phyloP scores from a whole-genome alignment of 2,329 filamentous ascomycete genomes.

The Colletotrichum falcatum region DNA sequence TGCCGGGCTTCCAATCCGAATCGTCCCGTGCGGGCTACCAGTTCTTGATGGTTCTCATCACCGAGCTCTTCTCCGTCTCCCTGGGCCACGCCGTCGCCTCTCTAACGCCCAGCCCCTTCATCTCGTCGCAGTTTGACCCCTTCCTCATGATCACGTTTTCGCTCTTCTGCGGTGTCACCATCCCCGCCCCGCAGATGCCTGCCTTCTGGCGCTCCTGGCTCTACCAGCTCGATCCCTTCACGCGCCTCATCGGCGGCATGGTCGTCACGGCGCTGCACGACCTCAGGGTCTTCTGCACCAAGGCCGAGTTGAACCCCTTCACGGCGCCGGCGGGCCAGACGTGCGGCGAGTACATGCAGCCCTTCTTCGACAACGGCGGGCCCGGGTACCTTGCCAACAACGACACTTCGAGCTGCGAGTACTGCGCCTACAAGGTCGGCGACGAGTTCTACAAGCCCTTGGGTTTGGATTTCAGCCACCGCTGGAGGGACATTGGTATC shows the following conservation, averaged over 20 bases:
- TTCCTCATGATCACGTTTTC: constrained; percentile 86
- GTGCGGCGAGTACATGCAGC: constrained; percentile 80
- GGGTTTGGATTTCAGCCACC: constrained; percentile 72
- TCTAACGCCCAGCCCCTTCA: constrained; percentile 81
- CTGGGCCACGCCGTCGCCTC: constrained; percentile 82
- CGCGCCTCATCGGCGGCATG: constrained; percentile 83
- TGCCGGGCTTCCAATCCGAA: constrained; percentile 77
- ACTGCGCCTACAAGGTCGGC: constrained; percentile 84
- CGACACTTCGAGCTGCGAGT: constrained; percentile 75
- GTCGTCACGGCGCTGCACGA: constrained; percentile 81
- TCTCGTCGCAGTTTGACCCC: constrained; percentile 83
- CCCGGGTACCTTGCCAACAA: constrained; percentile 78
- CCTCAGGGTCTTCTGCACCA: constrained; percentile 70
- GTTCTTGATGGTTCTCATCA: constrained; percentile 86
- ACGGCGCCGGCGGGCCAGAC: constrained; percentile 71
- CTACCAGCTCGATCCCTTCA: constrained; percentile 87
- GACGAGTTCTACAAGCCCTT: constrained; percentile 83
- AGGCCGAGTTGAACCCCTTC: constrained; percentile 75
- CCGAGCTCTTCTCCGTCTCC: constrained; percentile 86
- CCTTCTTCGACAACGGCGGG: constrained; percentile 77
- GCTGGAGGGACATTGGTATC: constrained; percentile 89
- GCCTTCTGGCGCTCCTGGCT: constrained; percentile 84
- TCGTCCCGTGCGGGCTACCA: constrained; percentile 82
- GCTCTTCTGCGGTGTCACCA: constrained; percentile 89
- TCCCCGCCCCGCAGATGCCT: constrained; percentile 82